phyloP scores from a whole-genome alignment of 768 basidiomycete genomes.

The Asterophora parasitica region DNA sequence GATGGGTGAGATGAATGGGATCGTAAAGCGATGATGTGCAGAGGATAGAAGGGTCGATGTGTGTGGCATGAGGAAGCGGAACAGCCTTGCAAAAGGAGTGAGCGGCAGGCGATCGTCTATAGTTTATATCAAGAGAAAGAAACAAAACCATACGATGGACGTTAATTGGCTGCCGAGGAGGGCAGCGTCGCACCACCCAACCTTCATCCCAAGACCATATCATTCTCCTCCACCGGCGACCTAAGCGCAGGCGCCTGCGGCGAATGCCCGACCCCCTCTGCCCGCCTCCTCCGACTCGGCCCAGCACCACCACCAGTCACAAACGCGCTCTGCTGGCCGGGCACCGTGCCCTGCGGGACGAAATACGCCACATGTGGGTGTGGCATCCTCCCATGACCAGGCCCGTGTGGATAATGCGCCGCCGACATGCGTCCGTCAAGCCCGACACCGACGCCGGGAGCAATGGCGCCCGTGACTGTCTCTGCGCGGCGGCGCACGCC shows the following conservation, averaged over 20 bases:
- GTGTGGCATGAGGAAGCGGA: neutral
- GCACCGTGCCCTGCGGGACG: neutral
- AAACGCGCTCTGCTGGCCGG: neutral
- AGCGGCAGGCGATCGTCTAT: neutral
- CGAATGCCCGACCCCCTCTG: neutral
- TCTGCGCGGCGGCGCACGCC: conserved; percentile 3
- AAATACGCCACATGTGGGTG: conserved; percentile 2
- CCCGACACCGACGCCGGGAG: neutral
- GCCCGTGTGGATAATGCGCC: conserved; percentile 10
- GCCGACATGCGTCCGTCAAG: neutral
- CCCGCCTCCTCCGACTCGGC: conserved; percentile 5
- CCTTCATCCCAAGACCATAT: conserved; percentile 19
- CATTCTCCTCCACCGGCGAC: conserved; percentile 12
- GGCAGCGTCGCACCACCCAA: too few species aligned
- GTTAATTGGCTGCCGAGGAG: too few species aligned
- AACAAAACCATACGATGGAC: neutral
- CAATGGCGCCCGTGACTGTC: conserved; percentile 12
- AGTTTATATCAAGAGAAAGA: neutral
- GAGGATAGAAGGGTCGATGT: neutral
- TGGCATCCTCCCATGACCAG: conserved; percentile 7
- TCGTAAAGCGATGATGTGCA: too few species aligned
- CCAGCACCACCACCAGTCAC: neutral
- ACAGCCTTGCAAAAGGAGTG: too few species aligned
- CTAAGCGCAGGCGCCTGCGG: neutral
- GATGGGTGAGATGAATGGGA: too few species aligned